A percentile compares a stretch with the other conserved stretches of the same genome.
phyloP scores from a whole-genome alignment of 371 early-diverging fungal genomes.

The Blakeslea trispora region DNA sequence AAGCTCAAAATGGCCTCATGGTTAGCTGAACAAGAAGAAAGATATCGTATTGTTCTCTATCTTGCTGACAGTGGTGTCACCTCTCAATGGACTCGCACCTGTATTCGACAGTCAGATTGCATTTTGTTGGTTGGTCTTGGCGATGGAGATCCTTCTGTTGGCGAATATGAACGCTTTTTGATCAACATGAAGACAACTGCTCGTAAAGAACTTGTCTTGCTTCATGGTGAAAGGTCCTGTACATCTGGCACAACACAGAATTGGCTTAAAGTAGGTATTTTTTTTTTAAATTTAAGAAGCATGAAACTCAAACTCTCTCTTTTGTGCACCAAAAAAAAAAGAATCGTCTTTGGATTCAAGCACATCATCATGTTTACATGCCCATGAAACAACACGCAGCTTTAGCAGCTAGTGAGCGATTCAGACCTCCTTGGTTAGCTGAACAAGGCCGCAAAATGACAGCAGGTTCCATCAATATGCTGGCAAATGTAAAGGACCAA shows the following conservation, averaged over 20 bases:
- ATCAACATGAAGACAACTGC: constrained; percentile 95
- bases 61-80: constrained; percentile 91
- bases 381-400: constrained; percentile 51
- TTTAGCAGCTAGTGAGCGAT: constrained; percentile 21
- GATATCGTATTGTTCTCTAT: constrained; percentile 83
- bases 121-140: constrained; percentile 91
- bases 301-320: not conserved
- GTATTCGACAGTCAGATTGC: constrained; percentile 96
- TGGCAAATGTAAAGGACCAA: constrained; percentile 69
- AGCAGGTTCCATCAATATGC: constrained; percentile 45
- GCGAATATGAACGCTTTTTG: constrained; percentile 90
- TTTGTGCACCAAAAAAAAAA: too few species aligned
- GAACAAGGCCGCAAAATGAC: constrained; percentile 61
- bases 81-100: constrained; percentile 94
- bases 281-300: too few species aligned
- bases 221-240: constrained; percentile 81
- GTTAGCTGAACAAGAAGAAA: constrained; percentile 94
- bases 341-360: constrained; percentile 92
- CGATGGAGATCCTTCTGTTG: constrained; percentile 85
- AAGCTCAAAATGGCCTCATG: constrained; percentile 88
- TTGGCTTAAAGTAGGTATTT: constrained; percentile 91
- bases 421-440: constrained; percentile 54
- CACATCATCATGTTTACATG: constrained; percentile 97
- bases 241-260: constrained; percentile 81
- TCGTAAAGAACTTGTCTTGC: constrained; percentile 90